Evolutionary conservation across 257 asterid species (phyloP), one percentile per base, ranked within the genome.

Genomic region (Primulina tabacum): DNA sequence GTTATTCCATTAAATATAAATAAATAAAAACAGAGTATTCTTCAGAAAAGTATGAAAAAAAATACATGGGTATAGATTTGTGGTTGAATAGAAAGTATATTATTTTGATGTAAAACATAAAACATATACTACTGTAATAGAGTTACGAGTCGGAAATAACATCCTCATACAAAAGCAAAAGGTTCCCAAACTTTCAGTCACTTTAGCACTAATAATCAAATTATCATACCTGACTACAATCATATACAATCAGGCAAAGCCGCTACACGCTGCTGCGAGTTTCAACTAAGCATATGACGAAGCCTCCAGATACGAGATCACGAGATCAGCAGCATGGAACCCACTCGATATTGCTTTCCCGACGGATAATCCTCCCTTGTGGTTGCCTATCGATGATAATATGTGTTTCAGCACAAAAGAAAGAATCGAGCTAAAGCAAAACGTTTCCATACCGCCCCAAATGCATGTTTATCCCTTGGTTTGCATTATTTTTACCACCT

Each of bases 341-440:
- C 97, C 98, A 20, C 82, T 85, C 17, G 95, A 82, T 74, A 90
- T 78, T 75, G 98, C 95, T 86, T 87, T 92, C 65, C 98, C 97
- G 68, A 92, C 98, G 37, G 97, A 88, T 72, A 90, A 70, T 75
- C 97, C 98, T 60, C 90, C 92, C 83, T 82, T 92, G 87, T 90
- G 95, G 90, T 92, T 92, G 75, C 98, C 98, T 92, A 74, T 32
- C 82, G 77, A 16, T 47, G 56, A 16, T 47, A 7, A 14, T 47
- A 4, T n/a, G 20, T 14, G 21, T 75, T 50, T 53, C 61, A 47
- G 52, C 58, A 8, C 18, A 69, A 52, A 33, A n/a, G 64, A 67
- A 29, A 66, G 61, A 55, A 63, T 58, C 26, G 5, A 26, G 69
- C 67, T 71, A 64, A 24, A 32, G n/a, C 56, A 64, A 24, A 73